These are phyloP conservation scores for Amphibolis antarctica DNA, from an alignment of 106 monocot species.

Conservation along the genomic window DNA sequence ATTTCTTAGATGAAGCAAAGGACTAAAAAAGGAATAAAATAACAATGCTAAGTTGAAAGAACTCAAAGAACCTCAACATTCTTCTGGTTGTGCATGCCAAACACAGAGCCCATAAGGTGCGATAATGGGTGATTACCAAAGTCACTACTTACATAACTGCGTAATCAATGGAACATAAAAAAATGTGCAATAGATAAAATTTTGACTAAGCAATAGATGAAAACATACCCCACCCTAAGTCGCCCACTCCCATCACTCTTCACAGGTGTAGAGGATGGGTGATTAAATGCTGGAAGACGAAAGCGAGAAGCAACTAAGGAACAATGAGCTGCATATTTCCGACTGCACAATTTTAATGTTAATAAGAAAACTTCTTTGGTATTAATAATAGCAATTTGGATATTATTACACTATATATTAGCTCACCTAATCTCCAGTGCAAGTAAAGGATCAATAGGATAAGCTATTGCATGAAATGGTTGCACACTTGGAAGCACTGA, in stretches of 20 bases:
- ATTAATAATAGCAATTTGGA: background rate
- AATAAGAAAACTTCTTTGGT: background rate
- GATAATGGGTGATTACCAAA: slow-evolving; percentile 97
- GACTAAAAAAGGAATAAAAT: background rate
- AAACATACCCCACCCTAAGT: slow-evolving; percentile 74
- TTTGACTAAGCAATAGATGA: background rate
- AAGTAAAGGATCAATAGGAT: slow-evolving; percentile 86
- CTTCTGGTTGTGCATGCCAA: slow-evolving; percentile 84
- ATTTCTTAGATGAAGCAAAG: background rate
- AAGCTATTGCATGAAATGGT: slow-evolving; percentile 99
- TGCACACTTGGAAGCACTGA: slow-evolving; percentile 90
- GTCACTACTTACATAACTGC: slow-evolving; percentile 96
- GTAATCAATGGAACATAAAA: background rate
- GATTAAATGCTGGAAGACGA: slow-evolving; percentile 55
- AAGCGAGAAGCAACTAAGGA: slow-evolving; percentile 81
- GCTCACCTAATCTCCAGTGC: slow-evolving; percentile 85
- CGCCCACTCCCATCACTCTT: slow-evolving; percentile 50
- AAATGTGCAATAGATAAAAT: background rate
- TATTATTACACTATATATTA: background rate
- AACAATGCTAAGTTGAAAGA: background rate
- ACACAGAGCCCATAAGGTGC: slow-evolving; percentile 96
- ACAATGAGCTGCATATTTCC: slow-evolving; percentile 89
- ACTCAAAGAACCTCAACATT: slow-evolving; percentile 64
- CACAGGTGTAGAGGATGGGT: slow-evolving; percentile 54
- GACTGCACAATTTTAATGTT: slow-evolving; percentile 24